Base-by-base conservation (phyloP, 108 stramenopile species). In the Pseudonitzschia multistriata region DNA sequence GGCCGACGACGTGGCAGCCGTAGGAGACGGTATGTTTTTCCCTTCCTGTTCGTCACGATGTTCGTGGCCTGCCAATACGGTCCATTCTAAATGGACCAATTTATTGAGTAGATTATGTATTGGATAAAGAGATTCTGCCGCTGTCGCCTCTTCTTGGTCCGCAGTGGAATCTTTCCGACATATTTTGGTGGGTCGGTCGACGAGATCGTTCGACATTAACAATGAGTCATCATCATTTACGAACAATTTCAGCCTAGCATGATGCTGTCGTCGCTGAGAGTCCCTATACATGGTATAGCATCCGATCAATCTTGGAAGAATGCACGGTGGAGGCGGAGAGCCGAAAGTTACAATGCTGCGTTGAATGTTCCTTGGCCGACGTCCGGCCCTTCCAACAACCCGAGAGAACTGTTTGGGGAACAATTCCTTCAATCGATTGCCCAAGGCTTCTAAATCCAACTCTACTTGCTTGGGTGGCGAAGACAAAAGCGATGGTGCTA, bases 51-150 rank as follows among this genome's bases (percentile, higher is more conserved):
- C 63, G 28, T 47, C 5, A 13, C 28, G 63, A 22, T 64, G 63
- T 40, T 64, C 63, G 28, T 40, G 42, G 4, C 42, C 56, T 48
- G 66, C 63, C 27, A 66, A 50, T 22, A 66, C 22, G 27, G 25
- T 57, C 31, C 66, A 24, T 62, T 74, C 74, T 27, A 74, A 39
- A 7, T 68, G 55, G 19, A 74, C 74, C 31, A 74, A 0, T 35
- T 52, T 56, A 1, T 64, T 17, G 3, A 74, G n/a, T 15, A 62
- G 33, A 22, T 36, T 40, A 1, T 27, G 60, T 19, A 74, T 74
- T 28, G 60, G 24, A 36, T 48, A 13, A n/a, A 74, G 7, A 19
- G 15, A 3, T 59, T 69, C 14, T 22, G 57, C 24, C 24, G 50
- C 50, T 27, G 27, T 15, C 3, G 56, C 4, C 45, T 45, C 48